Percentiles rank a stretch among this genome's conserved stretches.
These are phyloP conservation scores for Scheffersomyces spartinae DNA, from an alignment of 805 yeast genomes.

Conservation along the genomic window DNA sequence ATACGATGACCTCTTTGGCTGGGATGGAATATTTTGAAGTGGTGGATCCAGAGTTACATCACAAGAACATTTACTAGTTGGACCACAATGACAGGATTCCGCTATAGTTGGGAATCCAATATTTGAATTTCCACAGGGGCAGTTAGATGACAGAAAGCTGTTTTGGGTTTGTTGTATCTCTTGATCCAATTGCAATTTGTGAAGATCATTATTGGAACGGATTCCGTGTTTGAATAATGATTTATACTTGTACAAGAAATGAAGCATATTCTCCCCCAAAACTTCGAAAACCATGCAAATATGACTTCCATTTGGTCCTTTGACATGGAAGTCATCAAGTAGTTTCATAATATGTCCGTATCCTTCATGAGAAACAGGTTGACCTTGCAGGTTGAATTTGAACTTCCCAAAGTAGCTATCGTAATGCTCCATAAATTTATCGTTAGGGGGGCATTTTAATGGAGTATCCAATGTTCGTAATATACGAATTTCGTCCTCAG, in stretches of 20 bases:
- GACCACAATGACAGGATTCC: too few species aligned
- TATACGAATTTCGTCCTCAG: constrained; percentile 48
- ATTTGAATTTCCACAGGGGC: too few species aligned
- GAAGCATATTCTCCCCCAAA: constrained; percentile 47
- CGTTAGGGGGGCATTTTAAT: constrained; percentile 4
- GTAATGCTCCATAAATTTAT: constrained; percentile 1
- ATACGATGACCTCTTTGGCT: too few species aligned
- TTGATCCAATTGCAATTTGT: too few species aligned
- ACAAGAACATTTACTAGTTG: too few species aligned
- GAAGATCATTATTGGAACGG: too few species aligned
- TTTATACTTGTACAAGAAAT: constrained; percentile 37
- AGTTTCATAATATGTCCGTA: constrained; percentile 39
- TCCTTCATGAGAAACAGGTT: constrained; percentile 30
- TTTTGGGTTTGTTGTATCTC: too few species aligned
- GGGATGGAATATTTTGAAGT: too few species aligned
- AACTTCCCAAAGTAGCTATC: background rate
- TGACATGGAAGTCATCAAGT: constrained; percentile 42
- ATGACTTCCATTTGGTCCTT: constrained; percentile 55
- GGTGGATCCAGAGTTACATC: too few species aligned
- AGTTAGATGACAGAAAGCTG: too few species aligned
- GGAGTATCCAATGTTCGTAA: constrained; percentile 25
- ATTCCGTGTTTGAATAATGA: too few species aligned
- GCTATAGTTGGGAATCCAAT: too few species aligned
- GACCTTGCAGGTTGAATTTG: constrained; percentile 1
- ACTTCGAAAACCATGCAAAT: constrained; percentile 60